Base-by-base conservation (phyloP, 2,329 filamentous ascomycete species). In the Pseudocercospora macadamiae region DNA sequence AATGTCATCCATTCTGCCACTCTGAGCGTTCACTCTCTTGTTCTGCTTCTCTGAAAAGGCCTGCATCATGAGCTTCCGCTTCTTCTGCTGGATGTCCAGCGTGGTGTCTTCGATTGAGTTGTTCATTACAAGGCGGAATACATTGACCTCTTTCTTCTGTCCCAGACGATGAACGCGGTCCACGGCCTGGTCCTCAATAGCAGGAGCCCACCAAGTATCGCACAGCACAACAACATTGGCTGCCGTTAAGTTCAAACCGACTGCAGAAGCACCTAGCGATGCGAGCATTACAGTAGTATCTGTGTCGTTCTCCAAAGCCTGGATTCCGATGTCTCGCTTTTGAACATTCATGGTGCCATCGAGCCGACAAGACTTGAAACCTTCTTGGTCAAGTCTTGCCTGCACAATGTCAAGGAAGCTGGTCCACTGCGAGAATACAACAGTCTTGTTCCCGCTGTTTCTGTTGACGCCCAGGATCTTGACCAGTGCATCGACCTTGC, bases 101-200 rank as follows among this genome's bases (percentile, higher is more conserved):
- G 96, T 91, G 0, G 86, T 81, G 72, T 96, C 89, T 73, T 96
- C 93, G 4, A 96, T 86, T 6, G 85, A 89, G 1, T 81, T 84
- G 66, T 96, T 89, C 77, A 96, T 89, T 1, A 96, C 85, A 8
- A 96, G 79, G 47, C 91, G 81, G 80, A 91, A 95, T 1, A 96
- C 87, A 1, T 86, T 92, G 0, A 89, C 92, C 61, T 87, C 83
- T 34, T 89, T 83, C 63, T 83, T 93, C 76, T 96, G 93, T 0
- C 92, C 92, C 0, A 96, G 80, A 0, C 92, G 83, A 71, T 96
- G 90, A 5, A 96, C 91, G 3, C 92, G 88, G 71, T 96, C 92
- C 2, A 96, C 83, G 3, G 93, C 93, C 72, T 96, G 92, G 66
- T 96, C 91, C 74, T 96, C 92, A 55, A 96, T 95, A 0, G 91